Conservation (phyloP, 148 eudicot genomes). For the Simmondsia chinensis region DNA sequence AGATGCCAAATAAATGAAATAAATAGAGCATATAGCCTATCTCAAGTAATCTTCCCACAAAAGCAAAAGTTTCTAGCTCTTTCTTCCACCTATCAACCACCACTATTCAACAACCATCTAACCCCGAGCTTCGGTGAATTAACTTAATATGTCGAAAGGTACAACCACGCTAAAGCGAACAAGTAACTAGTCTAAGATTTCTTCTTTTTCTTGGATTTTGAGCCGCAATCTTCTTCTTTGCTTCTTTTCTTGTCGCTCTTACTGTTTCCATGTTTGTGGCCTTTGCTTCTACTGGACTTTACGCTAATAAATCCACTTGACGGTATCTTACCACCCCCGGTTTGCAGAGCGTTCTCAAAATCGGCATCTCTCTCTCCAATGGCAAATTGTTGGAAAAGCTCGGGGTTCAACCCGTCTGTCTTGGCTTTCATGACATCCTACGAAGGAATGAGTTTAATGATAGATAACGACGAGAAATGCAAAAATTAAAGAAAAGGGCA, state of each 20-base stretch:
- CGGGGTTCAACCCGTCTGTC: slow-evolving; percentile 37
- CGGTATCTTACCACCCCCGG: slow-evolving; percentile 41
- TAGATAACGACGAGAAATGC: not conserved
- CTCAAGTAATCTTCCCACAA: too few relatives aligned
- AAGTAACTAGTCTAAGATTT: slow-evolving; percentile 40
- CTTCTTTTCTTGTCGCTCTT: slow-evolving; percentile 50
- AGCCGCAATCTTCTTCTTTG: slow-evolving; percentile 42
- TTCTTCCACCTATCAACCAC: too few relatives aligned
- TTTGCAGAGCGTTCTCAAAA: slow-evolving; percentile 48
- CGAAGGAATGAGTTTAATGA: not conserved
- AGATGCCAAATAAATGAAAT: too few relatives aligned
- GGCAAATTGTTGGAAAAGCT: slow-evolving; percentile 51
- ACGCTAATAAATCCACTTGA: slow-evolving; percentile 57
- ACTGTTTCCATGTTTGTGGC: slow-evolving; percentile 31
- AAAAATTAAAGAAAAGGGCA: not conserved
- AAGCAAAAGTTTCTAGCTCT: too few relatives aligned
- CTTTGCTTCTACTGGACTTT: slow-evolving; percentile 45
- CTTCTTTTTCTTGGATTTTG: slow-evolving; percentile 64
- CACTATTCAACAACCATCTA: too few relatives aligned
- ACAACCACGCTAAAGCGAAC: too few relatives aligned
- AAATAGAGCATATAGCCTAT: too few relatives aligned
- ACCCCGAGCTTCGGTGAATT: too few relatives aligned
- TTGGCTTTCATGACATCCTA: slow-evolving; percentile 62
- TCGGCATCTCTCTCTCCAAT: slow-evolving; percentile 50
- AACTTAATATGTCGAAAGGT: too few relatives aligned